Percentiles rank a stretch among this genome's conserved stretches.
Conservation (phyloP, 2,329 filamentous ascomycete genomes). For the Endoconidiophora polonica region DNA sequence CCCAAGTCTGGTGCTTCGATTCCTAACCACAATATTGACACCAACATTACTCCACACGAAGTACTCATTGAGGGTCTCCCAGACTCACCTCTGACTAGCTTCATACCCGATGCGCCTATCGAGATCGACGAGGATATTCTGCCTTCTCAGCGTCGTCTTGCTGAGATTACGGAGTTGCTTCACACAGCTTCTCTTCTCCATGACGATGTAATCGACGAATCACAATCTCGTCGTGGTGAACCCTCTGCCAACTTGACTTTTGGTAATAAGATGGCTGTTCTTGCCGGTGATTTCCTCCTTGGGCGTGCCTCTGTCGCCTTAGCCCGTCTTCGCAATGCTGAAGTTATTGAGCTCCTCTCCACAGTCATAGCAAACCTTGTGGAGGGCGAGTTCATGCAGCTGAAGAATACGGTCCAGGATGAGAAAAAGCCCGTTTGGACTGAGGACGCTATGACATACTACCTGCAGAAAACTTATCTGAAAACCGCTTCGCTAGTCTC, state of each 20-base stretch:
- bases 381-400: constrained; percentile 98
- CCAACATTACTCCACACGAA: constrained; percentile 35
- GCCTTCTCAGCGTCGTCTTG: constrained; percentile 79
- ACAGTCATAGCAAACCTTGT: constrained; percentile 96
- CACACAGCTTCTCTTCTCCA: constrained; percentile 93
- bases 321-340: constrained; percentile 74
- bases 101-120: constrained; percentile 24
- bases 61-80: constrained; percentile 73
- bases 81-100: constrained; percentile 22
- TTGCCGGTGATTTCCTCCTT: constrained; percentile 92
- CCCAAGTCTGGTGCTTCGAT: constrained; percentile 31
- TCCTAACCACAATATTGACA: constrained; percentile 31
- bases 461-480: constrained; percentile 94
- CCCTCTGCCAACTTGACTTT: constrained; percentile 89
- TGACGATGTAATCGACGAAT: constrained; percentile 96
- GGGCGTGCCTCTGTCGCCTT: constrained; percentile 86
- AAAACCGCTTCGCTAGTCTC: constrained; percentile 93
- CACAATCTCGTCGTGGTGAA: constrained; percentile 63
- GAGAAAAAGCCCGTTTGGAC: constrained; percentile 73
- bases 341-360: constrained; percentile 85
- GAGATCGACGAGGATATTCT: constrained; percentile 50
- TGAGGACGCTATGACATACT: constrained; percentile 80
- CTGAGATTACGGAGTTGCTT: constrained; percentile 94
- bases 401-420: constrained; percentile 86
- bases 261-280: constrained; percentile 97